A percentile compares a stretch with the other conserved stretches of the same genome.
phyloP scores from a whole-genome alignment of 371 early-diverging fungal genomes.

The Blastocladiella emersonii region DNA sequence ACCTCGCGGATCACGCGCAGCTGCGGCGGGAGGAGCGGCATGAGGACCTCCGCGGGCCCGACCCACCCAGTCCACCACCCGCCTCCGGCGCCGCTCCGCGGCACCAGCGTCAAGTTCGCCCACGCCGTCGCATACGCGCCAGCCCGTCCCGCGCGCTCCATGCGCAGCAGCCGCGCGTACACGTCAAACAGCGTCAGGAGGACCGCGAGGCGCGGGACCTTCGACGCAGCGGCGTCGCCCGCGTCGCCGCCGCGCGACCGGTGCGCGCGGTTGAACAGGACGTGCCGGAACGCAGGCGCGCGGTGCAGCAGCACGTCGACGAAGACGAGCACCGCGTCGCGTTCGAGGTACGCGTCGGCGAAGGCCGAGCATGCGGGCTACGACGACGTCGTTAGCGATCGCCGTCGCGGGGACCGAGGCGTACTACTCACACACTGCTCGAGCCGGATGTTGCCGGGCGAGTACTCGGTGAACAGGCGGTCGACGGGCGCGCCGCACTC shows the following conservation, averaged over 20 bases:
- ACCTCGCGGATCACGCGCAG: neutral
- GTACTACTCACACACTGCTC: constrained; percentile 57
- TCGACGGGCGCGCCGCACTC: constrained; percentile 66
- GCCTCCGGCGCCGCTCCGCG: neutral
- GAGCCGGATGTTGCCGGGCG: constrained; percentile 74
- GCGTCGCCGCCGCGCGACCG: constrained; percentile 8
- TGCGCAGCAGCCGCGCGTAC: constrained; percentile 27
- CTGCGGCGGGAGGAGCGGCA: neutral
- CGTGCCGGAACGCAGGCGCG: constrained; percentile 78
- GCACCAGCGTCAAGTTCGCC: neutral
- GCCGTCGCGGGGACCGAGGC: neutral
- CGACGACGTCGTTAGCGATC: neutral
- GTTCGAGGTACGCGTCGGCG: constrained; percentile 89
- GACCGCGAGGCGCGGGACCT: constrained; percentile 12
- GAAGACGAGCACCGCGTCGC: constrained; percentile 76
- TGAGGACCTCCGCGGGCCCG: too few relatives aligned
- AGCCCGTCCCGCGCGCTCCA: neutral
- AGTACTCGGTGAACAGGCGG: constrained; percentile 75
- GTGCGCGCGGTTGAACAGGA: constrained; percentile 58
- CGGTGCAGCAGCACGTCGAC: constrained; percentile 88
- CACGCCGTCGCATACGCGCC: neutral
- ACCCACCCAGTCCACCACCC: too few relatives aligned
- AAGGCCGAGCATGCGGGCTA: constrained; percentile 64
- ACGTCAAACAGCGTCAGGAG: constrained; percentile 80
- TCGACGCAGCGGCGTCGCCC: too few relatives aligned